Percentiles rank a stretch among this genome's conserved stretches.
Evolutionary conservation across 805 yeast genomes (phyloP).

Genomic region (Brettanomyces sp.): DNA sequence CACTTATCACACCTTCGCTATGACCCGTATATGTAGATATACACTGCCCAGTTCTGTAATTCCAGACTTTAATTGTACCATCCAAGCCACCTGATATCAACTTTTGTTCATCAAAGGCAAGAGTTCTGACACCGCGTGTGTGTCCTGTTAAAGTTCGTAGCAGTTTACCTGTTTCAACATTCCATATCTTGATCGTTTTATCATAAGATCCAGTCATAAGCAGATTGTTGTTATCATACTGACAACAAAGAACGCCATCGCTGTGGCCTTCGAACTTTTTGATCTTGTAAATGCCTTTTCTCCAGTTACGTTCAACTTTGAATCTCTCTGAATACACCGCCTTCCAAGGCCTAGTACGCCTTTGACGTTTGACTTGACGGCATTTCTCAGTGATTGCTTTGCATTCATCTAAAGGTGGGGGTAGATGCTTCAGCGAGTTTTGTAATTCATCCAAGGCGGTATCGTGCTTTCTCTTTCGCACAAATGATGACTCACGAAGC

Average conservation of each 20-base stretch:
- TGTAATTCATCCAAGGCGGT: slow-evolving; percentile 8
- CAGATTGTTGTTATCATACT: slow-evolving; percentile 64
- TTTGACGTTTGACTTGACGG: slow-evolving; percentile 11
- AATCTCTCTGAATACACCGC: slow-evolving; percentile 86
- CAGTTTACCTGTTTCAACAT: slow-evolving; percentile 64
- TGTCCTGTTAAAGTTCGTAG: slow-evolving; percentile 82
- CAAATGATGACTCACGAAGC: slow-evolving; percentile 20
- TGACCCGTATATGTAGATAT: slow-evolving; percentile 92
- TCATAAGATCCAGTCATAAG: slow-evolving; percentile 91
- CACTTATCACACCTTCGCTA: slow-evolving; percentile 72
- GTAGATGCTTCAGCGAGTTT: slow-evolving; percentile 10
- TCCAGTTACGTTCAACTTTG: slow-evolving; percentile 90
- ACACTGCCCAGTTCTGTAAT: slow-evolving; percentile 88
- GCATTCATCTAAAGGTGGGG: slow-evolving; percentile 18
- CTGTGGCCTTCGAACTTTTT: slow-evolving; percentile 70
- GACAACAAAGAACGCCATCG: slow-evolving; percentile 83
- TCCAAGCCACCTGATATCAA: slow-evolving; percentile 89
- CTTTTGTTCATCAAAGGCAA: slow-evolving; percentile 82
- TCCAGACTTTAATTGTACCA: slow-evolving; percentile 90
- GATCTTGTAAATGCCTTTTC: slow-evolving; percentile 63
- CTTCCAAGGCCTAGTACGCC: slow-evolving; percentile 82
- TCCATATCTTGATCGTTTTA: slow-evolving; percentile 89
- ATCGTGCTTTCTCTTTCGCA: slow-evolving; percentile 15
- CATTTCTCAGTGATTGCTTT: slow-evolving; percentile 5
- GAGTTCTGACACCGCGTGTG: slow-evolving; percentile 73